phyloP scores from a whole-genome alignment of 257 asterid species.

The Avicennia marina region DNA sequence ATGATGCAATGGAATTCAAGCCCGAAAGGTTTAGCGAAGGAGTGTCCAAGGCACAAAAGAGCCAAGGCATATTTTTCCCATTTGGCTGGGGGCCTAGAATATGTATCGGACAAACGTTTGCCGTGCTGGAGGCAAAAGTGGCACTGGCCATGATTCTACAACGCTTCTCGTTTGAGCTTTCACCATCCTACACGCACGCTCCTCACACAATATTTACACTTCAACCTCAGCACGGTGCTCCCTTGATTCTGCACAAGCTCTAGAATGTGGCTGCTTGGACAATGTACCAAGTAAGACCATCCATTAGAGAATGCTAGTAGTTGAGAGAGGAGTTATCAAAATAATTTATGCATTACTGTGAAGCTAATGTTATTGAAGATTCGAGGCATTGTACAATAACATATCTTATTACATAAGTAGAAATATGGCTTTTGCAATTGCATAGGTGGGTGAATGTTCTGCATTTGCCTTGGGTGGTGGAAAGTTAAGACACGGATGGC shows the following conservation, averaged over 20 bases:
- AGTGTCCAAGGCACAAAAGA: slow-evolving; percentile 32
- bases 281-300: no score
- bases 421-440: no score
- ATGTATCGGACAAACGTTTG: slow-evolving; percentile 37
- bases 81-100: slow-evolving; percentile 47
- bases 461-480: no score
- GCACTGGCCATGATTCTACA: slow-evolving; percentile 30
- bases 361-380: no score
- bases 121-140: slow-evolving; percentile 36
- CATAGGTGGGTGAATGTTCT: no score
- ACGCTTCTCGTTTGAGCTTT: slow-evolving; percentile 41
- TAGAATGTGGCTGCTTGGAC: no score
- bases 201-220: slow-evolving; percentile 9
- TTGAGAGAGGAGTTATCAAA: no score
- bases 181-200: slow-evolving; percentile 37
- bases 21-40: slow-evolving; percentile 43
- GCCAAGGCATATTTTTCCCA: slow-evolving; percentile 28
- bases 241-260: slow-evolving; percentile 17
- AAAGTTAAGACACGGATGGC: no score
- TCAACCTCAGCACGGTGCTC: slow-evolving; percentile 43
- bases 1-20: slow-evolving; percentile 39
- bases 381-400: no score
- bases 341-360: no score
- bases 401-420: no score
- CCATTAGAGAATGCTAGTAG: no score